Evolutionary conservation across 352 stramenopile species (phyloP).

Genomic region (Globisporangium splendens): DNA sequence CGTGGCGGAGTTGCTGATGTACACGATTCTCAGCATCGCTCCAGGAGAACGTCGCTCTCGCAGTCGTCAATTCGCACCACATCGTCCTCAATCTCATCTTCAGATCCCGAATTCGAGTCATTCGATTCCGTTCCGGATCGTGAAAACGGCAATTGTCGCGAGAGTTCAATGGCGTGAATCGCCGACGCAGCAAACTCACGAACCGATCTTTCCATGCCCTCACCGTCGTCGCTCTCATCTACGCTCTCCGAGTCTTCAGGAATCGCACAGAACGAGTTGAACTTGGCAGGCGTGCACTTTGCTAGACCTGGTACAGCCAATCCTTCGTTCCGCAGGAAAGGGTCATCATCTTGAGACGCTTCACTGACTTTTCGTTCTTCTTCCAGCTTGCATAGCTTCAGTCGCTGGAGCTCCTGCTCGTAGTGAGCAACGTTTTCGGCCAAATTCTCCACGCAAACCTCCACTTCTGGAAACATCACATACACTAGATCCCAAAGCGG

Average conservation of each 20-base stretch:
- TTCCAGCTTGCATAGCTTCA: slow-evolving; percentile 40
- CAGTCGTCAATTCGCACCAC: slow-evolving; percentile 11
- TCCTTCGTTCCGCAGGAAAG: slow-evolving; percentile 49
- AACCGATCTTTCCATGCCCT: slow-evolving; percentile 1
- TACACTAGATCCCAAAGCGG: slow-evolving; percentile 76
- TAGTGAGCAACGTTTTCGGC: slow-evolving; percentile 78
- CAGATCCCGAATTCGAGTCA: slow-evolving; percentile 10
- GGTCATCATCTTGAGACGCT: slow-evolving; percentile 1
- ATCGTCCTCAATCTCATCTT: slow-evolving; percentile 6
- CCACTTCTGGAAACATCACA: slow-evolving; percentile 71
- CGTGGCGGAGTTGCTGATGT: too few species aligned
- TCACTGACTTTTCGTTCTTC: slow-evolving; percentile 12
- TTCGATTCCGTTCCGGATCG: slow-evolving; percentile 9
- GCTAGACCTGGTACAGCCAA: slow-evolving; percentile 70
- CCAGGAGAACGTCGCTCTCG: slow-evolving; percentile 2
- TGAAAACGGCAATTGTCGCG: slow-evolving; percentile 1
- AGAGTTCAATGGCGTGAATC: slow-evolving; percentile 14
- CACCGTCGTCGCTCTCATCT: slow-evolving; percentile 22
- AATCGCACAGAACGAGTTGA: slow-evolving; percentile 78
- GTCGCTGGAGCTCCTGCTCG: slow-evolving; percentile 66
- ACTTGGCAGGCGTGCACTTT: slow-evolving; percentile 73
- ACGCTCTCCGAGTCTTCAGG: slow-evolving; percentile 29
- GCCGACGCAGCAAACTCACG: slow-evolving; percentile 14
- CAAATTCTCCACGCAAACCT: slow-evolving; percentile 64
- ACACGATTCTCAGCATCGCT: neutral